These are phyloP conservation scores for Fomitopsis palustris DNA, from an alignment of 1,284 basidiomycete genomes.

Conservation along the genomic window DNA sequence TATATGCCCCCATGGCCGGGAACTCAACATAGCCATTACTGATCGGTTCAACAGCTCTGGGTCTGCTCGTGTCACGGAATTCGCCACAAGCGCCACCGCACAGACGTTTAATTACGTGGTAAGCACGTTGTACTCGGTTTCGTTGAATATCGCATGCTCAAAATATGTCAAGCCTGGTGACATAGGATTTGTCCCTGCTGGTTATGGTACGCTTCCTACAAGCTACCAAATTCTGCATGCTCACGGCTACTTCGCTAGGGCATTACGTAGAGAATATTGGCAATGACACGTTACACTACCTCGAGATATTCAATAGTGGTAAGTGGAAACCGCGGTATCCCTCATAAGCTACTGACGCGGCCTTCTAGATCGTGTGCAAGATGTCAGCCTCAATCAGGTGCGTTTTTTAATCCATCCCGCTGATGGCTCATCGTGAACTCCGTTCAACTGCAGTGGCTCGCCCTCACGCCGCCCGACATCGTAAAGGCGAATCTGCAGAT, in stretches of 20 bases:
- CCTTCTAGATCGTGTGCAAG: constrained; percentile 48
- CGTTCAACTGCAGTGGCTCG: constrained; percentile 52
- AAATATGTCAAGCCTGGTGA: constrained; percentile 47
- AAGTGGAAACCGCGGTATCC: neutral
- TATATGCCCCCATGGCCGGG: constrained; percentile 2
- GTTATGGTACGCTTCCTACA: constrained; percentile 37
- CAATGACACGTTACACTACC: constrained; percentile 56
- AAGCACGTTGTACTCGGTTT: constrained; percentile 6
- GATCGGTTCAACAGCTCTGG: constrained; percentile 42
- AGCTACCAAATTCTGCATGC: too few relatives aligned
- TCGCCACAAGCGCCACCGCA: constrained; percentile 58
- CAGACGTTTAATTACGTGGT: constrained; percentile 68
- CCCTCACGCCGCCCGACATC: constrained; percentile 56
- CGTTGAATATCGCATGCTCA: neutral
- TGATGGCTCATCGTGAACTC: neutral
- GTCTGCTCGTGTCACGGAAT: constrained; percentile 58
- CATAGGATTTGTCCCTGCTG: constrained; percentile 60
- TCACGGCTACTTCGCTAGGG: constrained; percentile 27
- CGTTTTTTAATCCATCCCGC: neutral
- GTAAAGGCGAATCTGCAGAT: constrained; percentile 63
- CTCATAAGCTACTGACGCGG: neutral
- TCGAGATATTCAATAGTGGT: constrained; percentile 66
- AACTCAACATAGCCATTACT: neutral
- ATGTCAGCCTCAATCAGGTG: constrained; percentile 61
- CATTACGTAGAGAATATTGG: constrained; percentile 73